Conservation (phyloP, 805 yeast genomes). For the Brettanomyces anomalus region DNA sequence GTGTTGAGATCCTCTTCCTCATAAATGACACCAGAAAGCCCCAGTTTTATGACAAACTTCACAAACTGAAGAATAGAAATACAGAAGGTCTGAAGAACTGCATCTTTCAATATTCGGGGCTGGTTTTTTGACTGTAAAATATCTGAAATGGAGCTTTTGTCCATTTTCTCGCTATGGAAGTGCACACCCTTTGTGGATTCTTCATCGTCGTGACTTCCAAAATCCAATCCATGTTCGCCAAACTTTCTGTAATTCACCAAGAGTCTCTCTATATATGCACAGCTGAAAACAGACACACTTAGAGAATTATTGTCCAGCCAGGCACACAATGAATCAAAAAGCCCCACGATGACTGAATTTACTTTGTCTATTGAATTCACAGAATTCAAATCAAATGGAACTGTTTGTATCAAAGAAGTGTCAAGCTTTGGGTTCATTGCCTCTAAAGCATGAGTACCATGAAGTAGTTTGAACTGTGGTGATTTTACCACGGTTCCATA, state of each 20-base stretch:
- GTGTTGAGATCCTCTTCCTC: constrained; percentile 74
- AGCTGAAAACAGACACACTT: constrained; percentile 70
- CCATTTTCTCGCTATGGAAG: too few species aligned
- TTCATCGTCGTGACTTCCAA: neutral
- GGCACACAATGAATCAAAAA: constrained; percentile 46
- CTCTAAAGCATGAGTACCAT: constrained; percentile 86
- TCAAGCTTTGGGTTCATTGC: constrained; percentile 65
- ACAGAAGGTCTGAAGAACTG: constrained; percentile 41
- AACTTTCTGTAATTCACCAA: constrained; percentile 9
- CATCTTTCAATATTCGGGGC: constrained; percentile 27
- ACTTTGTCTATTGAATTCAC: constrained; percentile 29
- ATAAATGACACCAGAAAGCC: constrained; percentile 48
- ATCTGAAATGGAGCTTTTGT: too few species aligned
- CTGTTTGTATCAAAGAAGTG: constrained; percentile 53
- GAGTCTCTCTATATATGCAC: constrained; percentile 44
- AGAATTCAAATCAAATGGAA: constrained; percentile 35
- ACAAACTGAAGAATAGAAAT: constrained; percentile 48
- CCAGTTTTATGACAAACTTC: constrained; percentile 36
- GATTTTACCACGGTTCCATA: constrained; percentile 53
- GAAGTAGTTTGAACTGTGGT: constrained; percentile 55
- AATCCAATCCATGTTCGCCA: constrained; percentile 6
- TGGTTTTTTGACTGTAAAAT: too few species aligned
- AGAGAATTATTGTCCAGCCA: constrained; percentile 76
- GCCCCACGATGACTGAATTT: constrained; percentile 41
- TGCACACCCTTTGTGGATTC: too few species aligned